A percentile compares a stretch with the other conserved stretches of the same genome.
phyloP scores from a whole-genome alignment of 1,284 basidiomycete genomes.

The Apiotrichum mycotoxinovorans region DNA sequence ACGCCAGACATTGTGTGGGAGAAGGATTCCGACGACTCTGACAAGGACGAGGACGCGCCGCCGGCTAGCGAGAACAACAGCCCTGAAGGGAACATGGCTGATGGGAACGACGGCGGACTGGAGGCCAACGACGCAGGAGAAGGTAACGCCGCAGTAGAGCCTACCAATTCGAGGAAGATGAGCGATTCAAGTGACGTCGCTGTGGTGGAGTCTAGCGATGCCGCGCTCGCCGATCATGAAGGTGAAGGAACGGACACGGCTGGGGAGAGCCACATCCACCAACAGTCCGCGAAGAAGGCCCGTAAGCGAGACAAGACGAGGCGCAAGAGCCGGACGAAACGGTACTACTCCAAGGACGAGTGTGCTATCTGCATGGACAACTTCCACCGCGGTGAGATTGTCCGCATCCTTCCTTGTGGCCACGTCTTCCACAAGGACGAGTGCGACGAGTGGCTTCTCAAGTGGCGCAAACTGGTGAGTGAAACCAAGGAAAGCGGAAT shows the following conservation, averaged over 20 bases:
- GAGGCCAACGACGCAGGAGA: neutral
- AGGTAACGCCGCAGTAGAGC: too few species aligned
- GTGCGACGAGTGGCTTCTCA: constrained; percentile 83
- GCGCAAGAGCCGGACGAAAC: constrained; percentile 18
- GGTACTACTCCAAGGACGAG: constrained; percentile 56
- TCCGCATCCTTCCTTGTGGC: constrained; percentile 82
- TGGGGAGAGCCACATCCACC: neutral
- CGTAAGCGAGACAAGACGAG: constrained; percentile 15
- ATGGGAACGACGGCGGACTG: neutral
- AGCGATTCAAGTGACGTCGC: neutral
- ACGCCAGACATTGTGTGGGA: constrained; percentile 51
- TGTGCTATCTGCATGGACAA: constrained; percentile 86
- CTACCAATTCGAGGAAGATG: neutral
- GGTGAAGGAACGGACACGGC: neutral
- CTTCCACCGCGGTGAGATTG: constrained; percentile 77
- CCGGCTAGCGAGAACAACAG: neutral
- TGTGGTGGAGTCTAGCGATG: neutral
- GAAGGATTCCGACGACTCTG: constrained; percentile 34
- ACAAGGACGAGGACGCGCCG: constrained; percentile 14
- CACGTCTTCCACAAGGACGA: constrained; percentile 71
- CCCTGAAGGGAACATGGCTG: neutral
- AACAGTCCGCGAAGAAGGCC: neutral
- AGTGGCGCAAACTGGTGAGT: constrained; percentile 78
- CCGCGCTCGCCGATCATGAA: constrained; percentile 6
- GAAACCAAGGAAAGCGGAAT: too few species aligned